phyloP scores from a whole-genome alignment of 345 rosid species.

The Turritis glabra region DNA sequence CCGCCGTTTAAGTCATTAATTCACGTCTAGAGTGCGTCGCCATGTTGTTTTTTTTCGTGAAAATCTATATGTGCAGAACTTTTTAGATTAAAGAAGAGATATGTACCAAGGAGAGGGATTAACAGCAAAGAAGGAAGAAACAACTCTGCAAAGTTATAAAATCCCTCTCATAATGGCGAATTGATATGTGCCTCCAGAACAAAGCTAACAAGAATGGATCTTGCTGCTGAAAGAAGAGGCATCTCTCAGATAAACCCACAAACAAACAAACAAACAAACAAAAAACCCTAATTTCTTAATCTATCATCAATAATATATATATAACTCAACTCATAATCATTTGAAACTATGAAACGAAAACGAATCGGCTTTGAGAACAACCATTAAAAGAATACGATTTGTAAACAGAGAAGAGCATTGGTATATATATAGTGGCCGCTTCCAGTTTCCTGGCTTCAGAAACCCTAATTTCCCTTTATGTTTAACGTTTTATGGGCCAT shows the following conservation, averaged over 20 bases:
- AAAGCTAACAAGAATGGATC: constrained; percentile 62
- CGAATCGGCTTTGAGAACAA: not conserved
- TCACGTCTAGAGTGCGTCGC: too few relatives aligned
- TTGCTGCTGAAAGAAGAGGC: constrained; percentile 78
- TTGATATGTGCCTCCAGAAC: constrained; percentile 65
- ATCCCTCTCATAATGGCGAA: constrained; percentile 27
- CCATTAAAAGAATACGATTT: not conserved
- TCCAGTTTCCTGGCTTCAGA: not conserved
- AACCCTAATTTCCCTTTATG: constrained; percentile 24
- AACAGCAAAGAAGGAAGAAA: constrained; percentile 33
- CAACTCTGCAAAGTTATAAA: constrained; percentile 22
- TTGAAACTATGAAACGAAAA: not conserved
- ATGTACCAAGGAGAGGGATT: constrained; percentile 46
- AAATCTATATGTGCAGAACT: too few relatives aligned
- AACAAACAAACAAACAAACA: not conserved
- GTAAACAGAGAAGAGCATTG: not conserved
- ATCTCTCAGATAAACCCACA: not conserved
- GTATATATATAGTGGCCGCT: constrained; percentile 16
- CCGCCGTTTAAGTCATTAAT: not conserved
- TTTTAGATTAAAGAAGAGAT: not conserved
- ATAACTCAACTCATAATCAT: not conserved
- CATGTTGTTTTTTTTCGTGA: too few relatives aligned
- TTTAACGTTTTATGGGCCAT: not conserved
- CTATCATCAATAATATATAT: not conserved
- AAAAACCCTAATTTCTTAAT: not conserved